Evolutionary conservation across 2,329 filamentous ascomycete species (phyloP).

Genomic region (Colletotrichum sublineola): DNA sequence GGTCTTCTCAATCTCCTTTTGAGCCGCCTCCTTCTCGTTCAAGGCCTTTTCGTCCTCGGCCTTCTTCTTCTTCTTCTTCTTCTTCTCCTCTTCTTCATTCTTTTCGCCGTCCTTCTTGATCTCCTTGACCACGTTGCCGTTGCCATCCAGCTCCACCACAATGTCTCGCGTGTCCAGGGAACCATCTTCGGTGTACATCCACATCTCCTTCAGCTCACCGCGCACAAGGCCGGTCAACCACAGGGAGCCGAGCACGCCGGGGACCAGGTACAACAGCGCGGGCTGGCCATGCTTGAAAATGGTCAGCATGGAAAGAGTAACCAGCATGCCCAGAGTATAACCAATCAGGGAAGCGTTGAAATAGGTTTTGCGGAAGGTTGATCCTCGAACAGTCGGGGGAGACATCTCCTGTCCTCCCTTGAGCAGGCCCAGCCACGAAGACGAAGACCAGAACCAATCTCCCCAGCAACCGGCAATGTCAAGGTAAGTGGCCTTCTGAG

Average conservation of each 20-base stretch:
- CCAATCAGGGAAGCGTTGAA: slow-evolving; percentile 83
- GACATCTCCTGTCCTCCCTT: slow-evolving; percentile 43
- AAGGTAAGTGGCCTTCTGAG: slow-evolving; percentile 60
- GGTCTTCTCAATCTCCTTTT: slow-evolving; percentile 38
- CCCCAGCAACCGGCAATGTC: slow-evolving; percentile 83
- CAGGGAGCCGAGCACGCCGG: slow-evolving; percentile 80
- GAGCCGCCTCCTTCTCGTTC: slow-evolving; percentile 30
- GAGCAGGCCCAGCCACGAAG: slow-evolving; percentile 46
- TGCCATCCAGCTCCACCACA: slow-evolving; percentile 66
- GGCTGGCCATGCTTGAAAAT: slow-evolving; percentile 87
- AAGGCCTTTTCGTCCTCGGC: slow-evolving; percentile 44
- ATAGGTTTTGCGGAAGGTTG: slow-evolving; percentile 84
- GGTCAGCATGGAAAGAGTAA: slow-evolving; percentile 82
- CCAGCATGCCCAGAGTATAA: slow-evolving; percentile 82
- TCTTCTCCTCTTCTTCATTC: slow-evolving; percentile 51
- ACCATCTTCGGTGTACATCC: slow-evolving; percentile 83
- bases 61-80: slow-evolving; percentile 48
- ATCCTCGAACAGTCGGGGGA: slow-evolving; percentile 53
- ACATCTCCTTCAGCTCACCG: slow-evolving; percentile 82
- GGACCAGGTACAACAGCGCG: slow-evolving; percentile 91
- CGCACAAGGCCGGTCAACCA: slow-evolving; percentile 80
- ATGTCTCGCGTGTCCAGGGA: slow-evolving; percentile 68
- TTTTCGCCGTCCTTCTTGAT: slow-evolving; percentile 55
- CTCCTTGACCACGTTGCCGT: slow-evolving; percentile 61
- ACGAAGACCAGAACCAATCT: slow-evolving; percentile 81